phyloP scores from a whole-genome alignment of 1,284 basidiomycete species.

The Tilletia setariae region DNA sequence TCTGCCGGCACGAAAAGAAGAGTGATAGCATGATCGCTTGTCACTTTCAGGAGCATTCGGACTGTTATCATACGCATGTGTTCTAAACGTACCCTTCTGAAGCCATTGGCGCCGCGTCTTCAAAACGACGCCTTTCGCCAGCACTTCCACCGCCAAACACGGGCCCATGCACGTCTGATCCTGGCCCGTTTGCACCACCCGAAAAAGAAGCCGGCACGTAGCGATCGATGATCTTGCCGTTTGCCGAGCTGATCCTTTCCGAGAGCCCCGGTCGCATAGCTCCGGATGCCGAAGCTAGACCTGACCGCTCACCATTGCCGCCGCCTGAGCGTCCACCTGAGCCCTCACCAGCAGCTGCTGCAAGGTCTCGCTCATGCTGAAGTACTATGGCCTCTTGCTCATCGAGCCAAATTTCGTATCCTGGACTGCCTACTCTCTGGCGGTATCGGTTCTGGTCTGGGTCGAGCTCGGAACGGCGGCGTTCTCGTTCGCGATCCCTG shows the following conservation, averaged over 20 bases:
- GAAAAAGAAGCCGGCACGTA: neutral
- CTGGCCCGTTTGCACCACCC: too few species aligned
- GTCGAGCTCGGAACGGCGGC: constrained; percentile 28
- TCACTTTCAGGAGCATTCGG: constrained; percentile 6
- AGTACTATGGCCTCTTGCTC: constrained; percentile 18
- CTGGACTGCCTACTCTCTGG: constrained; percentile 26
- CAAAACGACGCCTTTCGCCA: too few species aligned
- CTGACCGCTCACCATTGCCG: constrained; percentile 23
- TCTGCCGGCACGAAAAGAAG: constrained; percentile 1
- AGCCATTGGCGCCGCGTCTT: too few species aligned
- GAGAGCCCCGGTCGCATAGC: neutral
- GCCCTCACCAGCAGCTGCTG: constrained; percentile 3
- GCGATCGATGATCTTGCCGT: neutral
- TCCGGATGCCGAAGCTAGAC: neutral
- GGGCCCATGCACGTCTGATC: too few species aligned
- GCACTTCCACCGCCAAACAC: too few species aligned
- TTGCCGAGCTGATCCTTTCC: neutral
- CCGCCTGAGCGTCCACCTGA: constrained; percentile 23
- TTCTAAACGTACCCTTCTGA: too few species aligned
- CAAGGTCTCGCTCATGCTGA: neutral
- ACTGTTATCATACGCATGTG: constrained; percentile 21
- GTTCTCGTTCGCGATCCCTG: constrained; percentile 21
- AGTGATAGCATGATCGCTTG: neutral
- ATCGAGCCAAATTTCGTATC: constrained; percentile 31
- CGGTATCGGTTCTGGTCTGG: constrained; percentile 25